Evolutionary conservation across 179 eudicot species (phyloP).

Genomic region (Gypsophila paniculata): DNA sequence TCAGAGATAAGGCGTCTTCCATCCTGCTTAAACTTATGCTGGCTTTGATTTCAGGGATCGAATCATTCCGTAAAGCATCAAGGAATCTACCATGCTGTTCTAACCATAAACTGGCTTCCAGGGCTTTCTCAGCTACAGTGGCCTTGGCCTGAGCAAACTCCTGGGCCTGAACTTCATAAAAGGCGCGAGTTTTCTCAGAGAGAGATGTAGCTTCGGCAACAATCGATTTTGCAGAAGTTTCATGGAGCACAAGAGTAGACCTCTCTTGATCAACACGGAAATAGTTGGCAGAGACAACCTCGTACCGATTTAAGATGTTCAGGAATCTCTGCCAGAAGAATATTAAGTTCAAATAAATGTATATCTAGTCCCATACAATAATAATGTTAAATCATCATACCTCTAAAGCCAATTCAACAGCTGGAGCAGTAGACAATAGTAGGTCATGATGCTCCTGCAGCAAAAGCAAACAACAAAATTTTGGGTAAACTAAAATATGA

Average conservation of each 20-base stretch:
- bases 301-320: slow-evolving; percentile 64
- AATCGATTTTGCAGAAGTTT: slow-evolving; percentile 82
- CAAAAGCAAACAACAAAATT: slow-evolving; percentile 17
- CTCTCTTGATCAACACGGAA: slow-evolving; percentile 82
- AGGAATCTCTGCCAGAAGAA: slow-evolving; percentile 60
- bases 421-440: slow-evolving; percentile 67
- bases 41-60: slow-evolving; percentile 58
- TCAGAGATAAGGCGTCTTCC: slow-evolving; percentile 64
- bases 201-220: slow-evolving; percentile 70
- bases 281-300: slow-evolving; percentile 64
- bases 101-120: slow-evolving; percentile 79
- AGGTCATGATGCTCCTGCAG: slow-evolving; percentile 97
- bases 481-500: slow-evolving; percentile 11
- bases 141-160: slow-evolving; percentile 88
- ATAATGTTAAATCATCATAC: slow-evolving; percentile 34
- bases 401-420: slow-evolving; percentile 85
- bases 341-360: slow-evolving; percentile 24
- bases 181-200: slow-evolving; percentile 58
- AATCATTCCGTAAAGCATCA: slow-evolving; percentile 81
- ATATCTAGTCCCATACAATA: slow-evolving; percentile 16
- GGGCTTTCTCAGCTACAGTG: slow-evolving; percentile 64
- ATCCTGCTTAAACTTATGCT: slow-evolving; percentile 44
- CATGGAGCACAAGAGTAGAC: slow-evolving; percentile 66
- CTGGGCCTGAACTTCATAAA: slow-evolving; percentile 67
- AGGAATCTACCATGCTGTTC: slow-evolving; percentile 86